These are phyloP conservation scores for Pogostemon cablin DNA, from an alignment of 257 asterid species.

Conservation along the genomic window DNA sequence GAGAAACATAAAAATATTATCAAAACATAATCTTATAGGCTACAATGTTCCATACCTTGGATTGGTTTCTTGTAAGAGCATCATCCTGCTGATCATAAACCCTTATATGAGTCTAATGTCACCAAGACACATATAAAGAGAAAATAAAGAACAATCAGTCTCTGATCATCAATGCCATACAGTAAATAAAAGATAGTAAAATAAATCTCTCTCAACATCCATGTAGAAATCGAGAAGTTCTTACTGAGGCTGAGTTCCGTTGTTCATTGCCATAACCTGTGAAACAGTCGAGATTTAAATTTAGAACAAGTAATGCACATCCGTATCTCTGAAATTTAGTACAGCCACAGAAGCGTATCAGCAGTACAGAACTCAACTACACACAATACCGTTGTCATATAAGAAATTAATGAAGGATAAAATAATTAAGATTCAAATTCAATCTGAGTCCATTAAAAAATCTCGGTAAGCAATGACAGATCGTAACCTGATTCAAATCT, in stretches of 20 bases:
- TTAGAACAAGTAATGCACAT: constrained; percentile 22
- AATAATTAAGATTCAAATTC: constrained; percentile 33
- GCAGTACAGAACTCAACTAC: constrained; percentile 13
- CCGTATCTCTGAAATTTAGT: constrained; percentile 26
- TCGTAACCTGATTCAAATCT: constrained; percentile 29
- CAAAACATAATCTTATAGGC: constrained; percentile 17
- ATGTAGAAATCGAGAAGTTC: constrained; percentile 36
- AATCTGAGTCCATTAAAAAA: constrained; percentile 21
- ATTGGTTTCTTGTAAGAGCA: constrained; percentile 41
- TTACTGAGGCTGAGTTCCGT: constrained; percentile 63
- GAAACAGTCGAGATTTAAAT: constrained; percentile 37
- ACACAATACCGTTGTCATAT: constrained; percentile 1
- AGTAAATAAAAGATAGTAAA: neutral
- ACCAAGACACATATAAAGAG: constrained; percentile 31
- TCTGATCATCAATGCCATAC: constrained; percentile 8
- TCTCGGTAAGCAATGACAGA: constrained; percentile 15
- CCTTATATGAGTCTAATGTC: constrained; percentile 47
- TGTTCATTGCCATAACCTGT: constrained; percentile 64
- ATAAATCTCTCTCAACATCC: constrained; percentile 18
- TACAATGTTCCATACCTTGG: constrained; percentile 51
- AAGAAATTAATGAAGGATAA: constrained; percentile 3
- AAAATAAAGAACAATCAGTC: constrained; percentile 24
- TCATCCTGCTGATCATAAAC: constrained; percentile 44
- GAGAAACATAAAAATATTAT: constrained; percentile 8
- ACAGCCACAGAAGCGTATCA: constrained; percentile 17